Percentiles rank a stretch among this genome's conserved stretches.
Evolutionary conservation across 2,329 filamentous ascomycete species (phyloP).

Genomic region (Penicillium paneum): DNA sequence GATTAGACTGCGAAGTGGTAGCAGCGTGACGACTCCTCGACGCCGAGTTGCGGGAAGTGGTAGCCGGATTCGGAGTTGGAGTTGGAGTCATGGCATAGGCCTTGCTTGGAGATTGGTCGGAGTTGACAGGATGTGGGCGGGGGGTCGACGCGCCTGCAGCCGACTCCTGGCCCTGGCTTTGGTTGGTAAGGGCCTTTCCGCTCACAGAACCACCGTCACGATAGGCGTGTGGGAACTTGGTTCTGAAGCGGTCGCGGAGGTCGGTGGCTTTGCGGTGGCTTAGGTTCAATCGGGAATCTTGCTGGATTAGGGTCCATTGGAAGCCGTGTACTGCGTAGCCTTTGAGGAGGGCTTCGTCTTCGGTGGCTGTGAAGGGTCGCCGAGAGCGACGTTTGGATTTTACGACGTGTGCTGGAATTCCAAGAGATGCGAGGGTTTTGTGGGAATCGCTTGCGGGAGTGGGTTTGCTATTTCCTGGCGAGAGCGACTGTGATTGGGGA

Average conservation of each 20-base stretch:
- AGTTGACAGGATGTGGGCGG: not conserved
- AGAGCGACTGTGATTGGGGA: slow-evolving; percentile 14
- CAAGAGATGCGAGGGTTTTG: slow-evolving; percentile 40
- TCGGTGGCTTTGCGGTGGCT: slow-evolving; percentile 55
- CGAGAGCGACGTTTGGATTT: slow-evolving; percentile 53
- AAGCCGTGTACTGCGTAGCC: slow-evolving; percentile 60
- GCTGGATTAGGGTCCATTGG: slow-evolving; percentile 58
- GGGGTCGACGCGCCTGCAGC: slow-evolving; percentile 8
- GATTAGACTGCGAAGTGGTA: slow-evolving; percentile 12
- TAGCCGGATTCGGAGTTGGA: slow-evolving; percentile 4
- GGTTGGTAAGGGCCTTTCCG: slow-evolving; percentile 26
- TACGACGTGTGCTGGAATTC: slow-evolving; percentile 49
- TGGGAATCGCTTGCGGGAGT: slow-evolving; percentile 33
- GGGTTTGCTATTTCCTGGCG: slow-evolving; percentile 25
- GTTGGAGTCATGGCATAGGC: slow-evolving; percentile 10
- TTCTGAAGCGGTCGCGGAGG: slow-evolving; percentile 60
- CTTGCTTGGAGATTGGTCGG: slow-evolving; percentile 9
- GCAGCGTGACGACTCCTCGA: slow-evolving; percentile 18
- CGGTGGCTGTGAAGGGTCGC: slow-evolving; percentile 53
- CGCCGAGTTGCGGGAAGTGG: slow-evolving; percentile 4
- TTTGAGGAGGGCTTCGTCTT: slow-evolving; percentile 57
- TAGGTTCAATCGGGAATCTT: slow-evolving; percentile 53
- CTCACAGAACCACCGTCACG: slow-evolving; percentile 44
- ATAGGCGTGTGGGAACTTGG: slow-evolving; percentile 57
- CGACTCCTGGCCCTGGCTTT: slow-evolving; percentile 6